Percentiles rank a stretch among this genome's conserved stretches.
These are phyloP conservation scores for Colletotrichum sp. DNA, from an alignment of 2,329 filamentous ascomycete genomes.

Conservation along the genomic window DNA sequence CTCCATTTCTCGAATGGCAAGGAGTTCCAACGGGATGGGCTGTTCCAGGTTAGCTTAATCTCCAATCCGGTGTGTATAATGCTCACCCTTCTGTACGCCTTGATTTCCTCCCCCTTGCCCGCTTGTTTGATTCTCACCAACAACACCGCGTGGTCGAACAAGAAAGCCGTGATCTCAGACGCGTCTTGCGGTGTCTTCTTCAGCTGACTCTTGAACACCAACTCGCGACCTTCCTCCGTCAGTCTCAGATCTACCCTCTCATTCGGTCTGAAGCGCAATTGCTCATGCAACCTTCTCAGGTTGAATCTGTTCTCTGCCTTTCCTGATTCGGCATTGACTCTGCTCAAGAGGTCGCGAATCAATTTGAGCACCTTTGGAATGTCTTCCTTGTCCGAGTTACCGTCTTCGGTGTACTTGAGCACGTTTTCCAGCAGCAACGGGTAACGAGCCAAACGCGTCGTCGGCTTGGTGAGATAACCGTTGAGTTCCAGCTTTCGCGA, in stretches of 20 bases:
- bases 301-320: slow-evolving; percentile 99
- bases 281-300: slow-evolving; percentile 86
- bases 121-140: slow-evolving; percentile 89
- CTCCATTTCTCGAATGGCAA: slow-evolving; percentile 97
- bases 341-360: slow-evolving; percentile 85
- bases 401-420: slow-evolving; percentile 87
- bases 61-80: background rate
- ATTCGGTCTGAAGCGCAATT: slow-evolving; percentile 87
- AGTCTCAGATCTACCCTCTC: slow-evolving; percentile 94
- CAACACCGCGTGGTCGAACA: slow-evolving; percentile 95
- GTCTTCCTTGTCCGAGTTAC: slow-evolving; percentile 87
- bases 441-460: slow-evolving; percentile 92
- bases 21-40: slow-evolving; percentile 91
- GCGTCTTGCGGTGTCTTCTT: slow-evolving; percentile 88
- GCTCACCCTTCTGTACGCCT: slow-evolving; percentile 81
- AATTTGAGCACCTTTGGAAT: slow-evolving; percentile 87
- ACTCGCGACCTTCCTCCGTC: slow-evolving; percentile 89
- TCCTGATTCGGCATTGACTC: slow-evolving; percentile 93
- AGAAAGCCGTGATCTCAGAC: slow-evolving; percentile 85
- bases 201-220: slow-evolving; percentile 92
- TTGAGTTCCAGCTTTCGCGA: slow-evolving; percentile 96
- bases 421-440: slow-evolving; percentile 91
- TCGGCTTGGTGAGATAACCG: slow-evolving; percentile 96
- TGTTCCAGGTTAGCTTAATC: slow-evolving; percentile 35
- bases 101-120: slow-evolving; percentile 92